Conservation (phyloP, 1,139 yeast genomes). For the Nematodospora anomalae region DNA sequence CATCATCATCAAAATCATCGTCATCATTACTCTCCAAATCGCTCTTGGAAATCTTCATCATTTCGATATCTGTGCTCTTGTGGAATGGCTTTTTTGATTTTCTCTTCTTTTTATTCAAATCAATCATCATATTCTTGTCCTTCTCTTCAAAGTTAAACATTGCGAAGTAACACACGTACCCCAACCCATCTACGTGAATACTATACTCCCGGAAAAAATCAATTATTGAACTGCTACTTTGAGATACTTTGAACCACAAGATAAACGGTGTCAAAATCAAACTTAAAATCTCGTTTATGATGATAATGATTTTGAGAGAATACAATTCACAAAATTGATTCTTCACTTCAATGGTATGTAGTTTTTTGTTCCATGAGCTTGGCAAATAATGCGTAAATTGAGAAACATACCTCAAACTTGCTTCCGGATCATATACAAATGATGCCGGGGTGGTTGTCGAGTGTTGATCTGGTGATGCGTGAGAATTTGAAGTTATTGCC, state of each 20-base stretch:
- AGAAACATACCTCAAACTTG: conserved; percentile 72
- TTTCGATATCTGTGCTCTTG: conserved; percentile 9
- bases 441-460: conserved; percentile 12
- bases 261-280: conserved; percentile 83
- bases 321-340: conserved; percentile 77
- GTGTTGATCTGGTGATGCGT: conserved; percentile 9
- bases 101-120: conserved; percentile 27
- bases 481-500: conserved; percentile 55
- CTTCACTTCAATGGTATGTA: conserved; percentile 82
- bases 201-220: conserved; percentile 90
- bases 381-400: conserved; percentile 92
- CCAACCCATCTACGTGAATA: conserved; percentile 90
- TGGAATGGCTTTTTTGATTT: conserved; percentile 5
- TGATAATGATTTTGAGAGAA: conserved; percentile 69
- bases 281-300: conserved; percentile 77
- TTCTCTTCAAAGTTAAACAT: conserved; percentile 78
- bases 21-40: conserved; percentile 12
- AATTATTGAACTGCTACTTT: conserved; percentile 68
- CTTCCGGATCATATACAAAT: conserved; percentile 83
- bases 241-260: conserved; percentile 79
- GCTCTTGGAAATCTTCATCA: conserved; percentile 13
- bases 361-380: conserved; percentile 75
- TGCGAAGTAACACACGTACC: conserved; percentile 92
- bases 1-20: conserved; percentile 37
- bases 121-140: conserved; percentile 50